A percentile compares a stretch with the other conserved stretches of the same genome.
phyloP scores from a whole-genome alignment of 2,329 filamentous ascomycete genomes.

The Pseudocercospora fijiensis region DNA sequence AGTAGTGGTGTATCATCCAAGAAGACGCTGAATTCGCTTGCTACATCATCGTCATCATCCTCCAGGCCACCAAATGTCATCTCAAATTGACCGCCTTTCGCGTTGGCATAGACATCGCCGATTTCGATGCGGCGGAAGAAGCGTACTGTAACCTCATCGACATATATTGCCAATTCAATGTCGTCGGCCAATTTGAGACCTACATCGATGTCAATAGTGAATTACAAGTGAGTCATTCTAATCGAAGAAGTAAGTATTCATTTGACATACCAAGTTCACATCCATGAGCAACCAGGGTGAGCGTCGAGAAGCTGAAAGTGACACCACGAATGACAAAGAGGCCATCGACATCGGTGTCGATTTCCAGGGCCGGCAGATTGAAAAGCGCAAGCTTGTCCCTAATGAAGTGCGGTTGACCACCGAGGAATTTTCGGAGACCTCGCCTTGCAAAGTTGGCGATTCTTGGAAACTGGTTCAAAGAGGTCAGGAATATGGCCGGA shows the following conservation, averaged over 20 bases:
- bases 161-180: constrained; percentile 54
- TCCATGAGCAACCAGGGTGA: constrained; percentile 54
- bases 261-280: constrained; percentile 52
- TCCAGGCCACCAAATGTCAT: constrained; percentile 50
- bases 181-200: constrained; percentile 52
- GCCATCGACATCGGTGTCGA: constrained; percentile 55
- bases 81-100: constrained; percentile 54
- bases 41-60: constrained; percentile 39
- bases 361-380: constrained; percentile 53
- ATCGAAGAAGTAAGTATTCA: no score
- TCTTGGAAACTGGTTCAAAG: constrained; percentile 49
- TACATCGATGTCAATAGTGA: constrained; percentile 10
- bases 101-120: constrained; percentile 54
- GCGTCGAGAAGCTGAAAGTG: constrained; percentile 51
- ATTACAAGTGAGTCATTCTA: not conserved
- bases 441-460: constrained; percentile 41
- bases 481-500: constrained; percentile 44
- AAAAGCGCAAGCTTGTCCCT: constrained; percentile 53
- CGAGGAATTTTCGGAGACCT: constrained; percentile 39
- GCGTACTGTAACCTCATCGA: constrained; percentile 50
- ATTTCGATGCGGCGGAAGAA: constrained; percentile 54
- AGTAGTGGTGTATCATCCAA: constrained; percentile 49
- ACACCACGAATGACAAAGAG: constrained; percentile 55
- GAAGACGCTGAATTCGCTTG: constrained; percentile 44
- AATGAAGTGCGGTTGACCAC: constrained; percentile 51